phyloP scores from a whole-genome alignment of 2,329 filamentous ascomycete genomes.

The Colletotrichum limetticola region DNA sequence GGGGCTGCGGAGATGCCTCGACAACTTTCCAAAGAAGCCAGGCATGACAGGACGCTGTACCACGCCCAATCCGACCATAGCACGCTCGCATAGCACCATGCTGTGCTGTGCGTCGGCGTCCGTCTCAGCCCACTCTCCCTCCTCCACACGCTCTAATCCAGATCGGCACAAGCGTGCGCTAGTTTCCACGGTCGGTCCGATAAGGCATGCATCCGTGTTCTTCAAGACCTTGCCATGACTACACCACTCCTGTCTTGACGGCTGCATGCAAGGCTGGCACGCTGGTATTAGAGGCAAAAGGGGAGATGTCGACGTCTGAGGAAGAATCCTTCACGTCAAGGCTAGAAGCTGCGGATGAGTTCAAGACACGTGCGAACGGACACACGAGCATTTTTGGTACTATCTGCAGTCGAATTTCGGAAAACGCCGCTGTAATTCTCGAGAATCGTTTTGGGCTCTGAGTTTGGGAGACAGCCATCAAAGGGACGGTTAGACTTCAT shows the following conservation, averaged over 20 bases:
- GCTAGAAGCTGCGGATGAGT: not conserved
- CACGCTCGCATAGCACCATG: not conserved
- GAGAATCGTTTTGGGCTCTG: not conserved
- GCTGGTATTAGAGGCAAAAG: not conserved
- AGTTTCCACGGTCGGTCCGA: slow-evolving; percentile 31
- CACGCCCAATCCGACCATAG: not conserved
- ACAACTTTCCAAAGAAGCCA: slow-evolving; percentile 1
- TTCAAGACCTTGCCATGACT: slow-evolving; percentile 5
- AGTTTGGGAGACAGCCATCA: not conserved
- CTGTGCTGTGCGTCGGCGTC: not conserved
- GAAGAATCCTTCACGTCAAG: not conserved
- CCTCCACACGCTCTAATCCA: slow-evolving; percentile 17
- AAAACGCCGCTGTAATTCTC: not conserved
- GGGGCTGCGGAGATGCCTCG: not conserved
- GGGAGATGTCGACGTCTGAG: not conserved
- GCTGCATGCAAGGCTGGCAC: slow-evolving; percentile 28
- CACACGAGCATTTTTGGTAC: no score
- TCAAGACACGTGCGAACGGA: not conserved
- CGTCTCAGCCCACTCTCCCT: slow-evolving; percentile 17
- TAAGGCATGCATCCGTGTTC: slow-evolving; percentile 30
- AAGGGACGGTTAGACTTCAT: not conserved
- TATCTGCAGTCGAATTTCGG: not conserved
- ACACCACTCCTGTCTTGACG: not conserved
- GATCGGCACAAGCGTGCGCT: slow-evolving; percentile 17
- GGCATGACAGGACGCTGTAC: slow-evolving; percentile 6